Percentiles rank a stretch among this genome's conserved stretches.
Conservation (phyloP, 371 early-diverging fungal genomes). For the Cladochytrium tenue region DNA sequence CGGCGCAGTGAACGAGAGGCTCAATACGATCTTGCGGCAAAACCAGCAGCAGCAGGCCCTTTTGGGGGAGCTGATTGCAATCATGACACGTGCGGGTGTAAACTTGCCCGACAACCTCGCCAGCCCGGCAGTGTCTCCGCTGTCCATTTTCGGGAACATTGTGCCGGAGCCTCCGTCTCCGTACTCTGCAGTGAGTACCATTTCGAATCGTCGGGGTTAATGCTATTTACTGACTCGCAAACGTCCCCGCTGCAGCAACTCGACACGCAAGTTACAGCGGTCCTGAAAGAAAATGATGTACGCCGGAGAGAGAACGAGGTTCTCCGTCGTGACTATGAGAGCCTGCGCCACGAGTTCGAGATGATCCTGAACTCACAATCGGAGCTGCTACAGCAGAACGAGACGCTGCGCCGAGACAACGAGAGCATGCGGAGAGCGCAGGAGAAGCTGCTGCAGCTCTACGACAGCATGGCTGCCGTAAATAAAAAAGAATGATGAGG, state of each 20-base stretch:
- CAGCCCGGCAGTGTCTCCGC: background rate
- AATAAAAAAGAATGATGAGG: no score
- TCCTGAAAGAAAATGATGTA: background rate
- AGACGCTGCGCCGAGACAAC: background rate
- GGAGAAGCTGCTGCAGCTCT: no score
- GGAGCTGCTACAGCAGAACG: background rate
- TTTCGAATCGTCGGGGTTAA: no score
- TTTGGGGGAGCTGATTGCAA: slow-evolving; percentile 7
- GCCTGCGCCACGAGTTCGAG: background rate
- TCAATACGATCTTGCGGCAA: slow-evolving; percentile 18
- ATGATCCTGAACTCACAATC: background rate
- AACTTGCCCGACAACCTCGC: background rate
- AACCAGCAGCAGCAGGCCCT: slow-evolving; percentile 14
- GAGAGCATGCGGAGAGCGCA: no score
- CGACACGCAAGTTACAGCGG: background rate
- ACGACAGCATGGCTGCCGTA: no score
- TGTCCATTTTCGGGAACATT: no score
- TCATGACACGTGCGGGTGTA: slow-evolving; percentile 4
- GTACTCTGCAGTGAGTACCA: no score
- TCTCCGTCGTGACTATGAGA: background rate
- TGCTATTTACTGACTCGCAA: no score
- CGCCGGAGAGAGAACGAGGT: background rate
- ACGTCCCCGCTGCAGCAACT: background rate
- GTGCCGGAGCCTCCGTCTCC: no score
- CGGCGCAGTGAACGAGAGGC: slow-evolving; percentile 7